These are phyloP conservation scores for Hyparrhenia diplandra DNA, from an alignment of 176 grass and related monocot genomes.

Conservation along the genomic window DNA sequence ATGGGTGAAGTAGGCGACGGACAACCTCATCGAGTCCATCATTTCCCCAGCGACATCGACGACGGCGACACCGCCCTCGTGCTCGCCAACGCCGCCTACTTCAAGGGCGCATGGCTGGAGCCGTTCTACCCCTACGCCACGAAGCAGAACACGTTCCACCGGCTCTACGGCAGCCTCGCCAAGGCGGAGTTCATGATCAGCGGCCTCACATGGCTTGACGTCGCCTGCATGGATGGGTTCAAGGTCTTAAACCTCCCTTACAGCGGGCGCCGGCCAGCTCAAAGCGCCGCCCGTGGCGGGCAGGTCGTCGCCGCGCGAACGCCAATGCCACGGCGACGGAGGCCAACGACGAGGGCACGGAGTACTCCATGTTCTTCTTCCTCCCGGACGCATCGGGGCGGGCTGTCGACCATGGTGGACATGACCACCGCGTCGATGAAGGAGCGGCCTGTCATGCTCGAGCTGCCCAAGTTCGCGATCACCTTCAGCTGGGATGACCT, in stretches of 20 bases:
- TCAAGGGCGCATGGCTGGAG: background rate
- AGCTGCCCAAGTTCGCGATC: slow-evolving; percentile 12
- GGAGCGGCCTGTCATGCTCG: rapidly evolving
- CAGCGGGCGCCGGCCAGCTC: no score
- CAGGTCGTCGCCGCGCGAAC: no score
- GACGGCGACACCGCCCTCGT: background rate
- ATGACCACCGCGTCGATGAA: background rate
- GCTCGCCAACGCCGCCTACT: slow-evolving; percentile 19
- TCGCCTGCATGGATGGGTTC: background rate
- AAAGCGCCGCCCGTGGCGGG: no score
- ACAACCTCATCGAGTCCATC: background rate
- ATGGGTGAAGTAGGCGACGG: slow-evolving; percentile 11
- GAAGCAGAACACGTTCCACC: background rate
- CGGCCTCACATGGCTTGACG: rapidly evolving
- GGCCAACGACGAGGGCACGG: no score
- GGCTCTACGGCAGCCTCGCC: background rate
- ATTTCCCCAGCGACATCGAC: background rate
- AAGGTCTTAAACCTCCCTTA: background rate
- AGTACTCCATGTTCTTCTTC: slow-evolving; percentile 23
- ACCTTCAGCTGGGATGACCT: background rate
- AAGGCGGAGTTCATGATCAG: background rate
- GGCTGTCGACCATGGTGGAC: background rate
- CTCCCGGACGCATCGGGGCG: background rate
- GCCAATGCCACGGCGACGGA: no score
- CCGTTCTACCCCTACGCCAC: background rate